phyloP scores from a whole-genome alignment of 2,329 filamentous ascomycete species.

The Cryphonectria naterciae region DNA sequence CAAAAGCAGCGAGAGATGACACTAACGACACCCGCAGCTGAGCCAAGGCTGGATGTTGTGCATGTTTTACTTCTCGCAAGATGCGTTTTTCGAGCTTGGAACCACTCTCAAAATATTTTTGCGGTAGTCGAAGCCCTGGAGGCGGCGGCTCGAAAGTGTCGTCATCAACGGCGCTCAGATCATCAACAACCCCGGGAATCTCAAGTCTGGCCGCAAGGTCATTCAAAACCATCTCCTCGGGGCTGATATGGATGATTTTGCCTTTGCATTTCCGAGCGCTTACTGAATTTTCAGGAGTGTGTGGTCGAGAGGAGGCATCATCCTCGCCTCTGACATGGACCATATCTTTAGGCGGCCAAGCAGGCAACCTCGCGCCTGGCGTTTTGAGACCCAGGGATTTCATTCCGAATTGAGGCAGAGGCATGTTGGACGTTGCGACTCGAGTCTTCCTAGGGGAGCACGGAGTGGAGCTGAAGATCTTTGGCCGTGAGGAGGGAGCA shows the following conservation, averaged over 20 bases:
- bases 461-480: conserved; percentile 58
- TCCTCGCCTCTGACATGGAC: conserved; percentile 62
- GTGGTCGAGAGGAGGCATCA: not conserved
- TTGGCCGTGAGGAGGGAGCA: conserved; percentile 36
- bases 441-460: conserved; percentile 53
- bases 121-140: conserved; percentile 56
- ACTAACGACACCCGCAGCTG: conserved; percentile 64
- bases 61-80: conserved; percentile 48
- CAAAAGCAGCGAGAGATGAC: conserved; percentile 74
- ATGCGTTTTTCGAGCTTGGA: conserved; percentile 56
- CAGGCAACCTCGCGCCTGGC: conserved; percentile 67
- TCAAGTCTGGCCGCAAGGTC: conserved; percentile 44
- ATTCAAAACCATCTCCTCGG: conserved; percentile 49
- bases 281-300: not conserved
- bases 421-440: conserved; percentile 36
- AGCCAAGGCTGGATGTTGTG: conserved; percentile 60
- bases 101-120: conserved; percentile 62
- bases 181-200: conserved; percentile 40
- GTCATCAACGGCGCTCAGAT: conserved; percentile 41
- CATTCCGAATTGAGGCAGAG: conserved; percentile 48
- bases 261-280: conserved; percentile 55
- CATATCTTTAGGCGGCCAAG: conserved; percentile 72
- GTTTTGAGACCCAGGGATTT: conserved; percentile 57
- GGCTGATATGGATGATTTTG: conserved; percentile 44
- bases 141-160: conserved; percentile 51